Evolutionary conservation across 371 early-diverging fungal species (phyloP), one percentile per base, ranked within the genome.

Genomic region (Mucor plumbeus): DNA sequence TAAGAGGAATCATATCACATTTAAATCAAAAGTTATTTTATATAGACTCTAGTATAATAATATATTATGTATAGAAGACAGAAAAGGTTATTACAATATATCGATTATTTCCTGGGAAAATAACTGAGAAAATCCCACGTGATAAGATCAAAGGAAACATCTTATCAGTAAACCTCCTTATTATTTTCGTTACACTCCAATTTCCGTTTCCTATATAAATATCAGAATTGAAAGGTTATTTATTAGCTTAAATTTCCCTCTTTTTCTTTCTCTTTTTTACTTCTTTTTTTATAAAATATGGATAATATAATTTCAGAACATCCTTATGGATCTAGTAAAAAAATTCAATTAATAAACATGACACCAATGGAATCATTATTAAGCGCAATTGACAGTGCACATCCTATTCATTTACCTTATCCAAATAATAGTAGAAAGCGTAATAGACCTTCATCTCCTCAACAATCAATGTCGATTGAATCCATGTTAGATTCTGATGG

Each of bases 311-410:
- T 39, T 50, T 63, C 60, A 67, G 61, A 70, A 34, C 67, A 69
- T 50, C 65, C 67, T 21, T 70, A 70, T 63, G 68, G 65, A 71
- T 72, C 41, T 68, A 70, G 57, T 66, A 59, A 59, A 59, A 59
- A 59, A 21, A 59, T 59, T 7, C 59, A 76, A 63, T 68, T 70
- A 70, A 70, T 63, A 17, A 38, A 63, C n/a, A 74, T 75, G 73
- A 77, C 82, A 35, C 76, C 82, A 31, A 80, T 84, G 84, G 80
- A 82, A 59, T 77, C 78, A 0, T 66, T 84, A 17, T 66, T 83
- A 41, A 72, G 65, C 41, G 83, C 78, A 14, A 77, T 83, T 63
- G 77, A 83, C 44, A 62, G 64, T 58, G 83, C 76, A 34, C 72
- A 72, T 47, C 76, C 76, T 17, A 75, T 78, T 17, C 70, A 75